Percentiles rank a stretch among this genome's conserved stretches.
These are phyloP conservation scores for Podila verticillata DNA, from an alignment of 192 early-diverging fungal species.

Conservation along the genomic window DNA sequence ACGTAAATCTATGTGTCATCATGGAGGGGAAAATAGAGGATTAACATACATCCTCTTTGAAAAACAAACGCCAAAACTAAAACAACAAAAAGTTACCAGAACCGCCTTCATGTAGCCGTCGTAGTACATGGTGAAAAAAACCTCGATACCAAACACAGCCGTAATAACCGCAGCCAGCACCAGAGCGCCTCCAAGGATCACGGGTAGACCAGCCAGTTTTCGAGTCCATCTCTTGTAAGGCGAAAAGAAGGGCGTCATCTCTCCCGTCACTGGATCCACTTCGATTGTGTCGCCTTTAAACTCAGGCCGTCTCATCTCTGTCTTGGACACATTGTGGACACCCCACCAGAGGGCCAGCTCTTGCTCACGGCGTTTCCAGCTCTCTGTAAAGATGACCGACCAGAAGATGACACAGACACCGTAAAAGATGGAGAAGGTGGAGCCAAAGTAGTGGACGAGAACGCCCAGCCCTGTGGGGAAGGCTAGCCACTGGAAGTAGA, in stretches of 20 bases:
- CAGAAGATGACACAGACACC: conserved; percentile 73
- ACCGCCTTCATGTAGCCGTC: conserved; percentile 75
- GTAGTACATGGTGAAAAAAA: conserved; percentile 85
- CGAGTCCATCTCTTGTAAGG: conserved; percentile 75
- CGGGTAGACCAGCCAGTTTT: conserved; percentile 63
- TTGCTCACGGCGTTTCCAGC: conserved; percentile 83
- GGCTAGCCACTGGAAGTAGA: conserved; percentile 82
- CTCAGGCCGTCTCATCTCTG: conserved; percentile 70
- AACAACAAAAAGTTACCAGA: conserved; percentile 45
- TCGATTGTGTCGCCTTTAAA: conserved; percentile 72
- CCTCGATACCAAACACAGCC: conserved; percentile 77
- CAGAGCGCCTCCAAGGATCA: conserved; percentile 68
- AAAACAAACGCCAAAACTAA: conserved; percentile 6
- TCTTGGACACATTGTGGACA: conserved; percentile 63
- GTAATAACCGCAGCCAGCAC: conserved; percentile 69
- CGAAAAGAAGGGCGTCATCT: conserved; percentile 77
- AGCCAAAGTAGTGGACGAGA: conserved; percentile 60
- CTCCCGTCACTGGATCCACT: conserved; percentile 77
- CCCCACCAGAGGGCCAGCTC: conserved; percentile 84
- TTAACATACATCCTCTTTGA: neutral
- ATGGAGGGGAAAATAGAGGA: neutral
- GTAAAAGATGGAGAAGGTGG: conserved; percentile 72
- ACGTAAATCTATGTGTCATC: conserved; percentile 58
- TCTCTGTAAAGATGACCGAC: conserved; percentile 77
- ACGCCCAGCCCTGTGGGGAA: conserved; percentile 74